Base-by-base conservation (phyloP, 805 yeast species). In the Starmerella apis region DNA sequence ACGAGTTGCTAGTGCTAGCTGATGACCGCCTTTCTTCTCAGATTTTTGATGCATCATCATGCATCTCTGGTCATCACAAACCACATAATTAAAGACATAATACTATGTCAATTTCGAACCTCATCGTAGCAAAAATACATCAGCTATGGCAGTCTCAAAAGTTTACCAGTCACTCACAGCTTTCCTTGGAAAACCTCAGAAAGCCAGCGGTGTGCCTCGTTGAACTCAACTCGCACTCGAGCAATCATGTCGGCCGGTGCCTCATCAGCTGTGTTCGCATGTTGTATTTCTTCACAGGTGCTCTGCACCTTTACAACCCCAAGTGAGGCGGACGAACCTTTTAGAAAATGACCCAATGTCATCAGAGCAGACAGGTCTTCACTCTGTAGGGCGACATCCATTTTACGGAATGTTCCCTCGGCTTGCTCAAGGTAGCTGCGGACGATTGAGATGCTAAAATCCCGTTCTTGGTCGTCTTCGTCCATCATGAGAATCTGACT, bases 261-360 rank as follows among this genome's bases (percentile, higher is more conserved):
- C 11, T 55, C 56, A 3, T 57, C 73, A 56, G 69, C 71, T 52
- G 77, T 76, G 20, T 95, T 97, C 56, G 85, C 78, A 64, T 88
- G 88, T 66, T 92, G 98, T 54, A 92, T 88, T 56, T 88, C 73
- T 66, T 88, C 98, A 68, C 98, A 92, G 59, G 87, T 83, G 61
- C 79, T 76, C 51, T 87, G 87, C 45, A 92, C 84, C 54, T 80
- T 79, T 41, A 76, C 77, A 50, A 92, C 72, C 2, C 98, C 98
- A 51, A 92, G 70, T 0, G 96, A 90, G 2, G 96, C 95, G 1
- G 96, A 94, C 11, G 94, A 82, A 42, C 98, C 98, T 64, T 92
- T 92, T 50, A 92, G 72, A 63, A 86, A 92, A 65, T 92, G 98
- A 13, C 98, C 98, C 59, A 83, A 69, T 13, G 79, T 72, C 19